These are phyloP conservation scores for Heritiera fomes DNA, from an alignment of 345 rosid species.

Conservation along the genomic window DNA sequence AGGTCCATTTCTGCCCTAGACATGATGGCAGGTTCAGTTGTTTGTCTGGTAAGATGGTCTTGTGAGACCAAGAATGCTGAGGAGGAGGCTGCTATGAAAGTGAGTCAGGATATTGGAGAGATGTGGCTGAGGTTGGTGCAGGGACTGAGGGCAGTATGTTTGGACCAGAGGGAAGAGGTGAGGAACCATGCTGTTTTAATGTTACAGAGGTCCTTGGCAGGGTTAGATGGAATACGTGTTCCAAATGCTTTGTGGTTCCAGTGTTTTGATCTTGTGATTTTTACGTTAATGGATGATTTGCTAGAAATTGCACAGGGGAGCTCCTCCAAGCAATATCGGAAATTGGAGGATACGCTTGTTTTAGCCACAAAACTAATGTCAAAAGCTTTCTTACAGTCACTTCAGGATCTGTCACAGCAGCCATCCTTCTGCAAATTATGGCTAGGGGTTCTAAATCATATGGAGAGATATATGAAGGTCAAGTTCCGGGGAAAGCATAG, in stretches of 20 bases:
- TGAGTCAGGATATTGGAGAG: slow-evolving; percentile 62
- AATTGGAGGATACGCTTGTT: slow-evolving; percentile 60
- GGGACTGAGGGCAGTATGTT: slow-evolving; percentile 53
- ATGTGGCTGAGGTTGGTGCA: slow-evolving; percentile 77
- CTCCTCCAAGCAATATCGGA: slow-evolving; percentile 46
- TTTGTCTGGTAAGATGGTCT: slow-evolving; percentile 66
- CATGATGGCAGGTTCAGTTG: slow-evolving; percentile 64
- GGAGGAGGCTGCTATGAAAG: slow-evolving; percentile 47
- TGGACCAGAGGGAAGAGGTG: slow-evolving; percentile 68
- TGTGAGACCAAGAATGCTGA: slow-evolving; percentile 44
- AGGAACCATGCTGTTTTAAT: slow-evolving; percentile 62
- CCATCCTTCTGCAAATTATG: slow-evolving; percentile 67
- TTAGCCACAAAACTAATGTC: slow-evolving; percentile 58
- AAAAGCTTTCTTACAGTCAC: slow-evolving; percentile 53
- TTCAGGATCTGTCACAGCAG: slow-evolving; percentile 51
- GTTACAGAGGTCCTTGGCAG: slow-evolving; percentile 50
- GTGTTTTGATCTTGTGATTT: slow-evolving; percentile 56
- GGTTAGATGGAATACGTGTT: slow-evolving; percentile 51
- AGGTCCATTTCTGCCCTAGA: slow-evolving; percentile 62
- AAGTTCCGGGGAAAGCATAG: slow-evolving; percentile 59
- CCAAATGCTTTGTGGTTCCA: slow-evolving; percentile 58
- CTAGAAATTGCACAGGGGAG: slow-evolving; percentile 39
- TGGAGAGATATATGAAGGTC: slow-evolving; percentile 61
- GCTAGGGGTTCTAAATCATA: slow-evolving; percentile 56
- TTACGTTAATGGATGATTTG: slow-evolving; percentile 55